These are phyloP conservation scores for Serendipita sp. DNA, from an alignment of 768 basidiomycete species.

Conservation along the genomic window DNA sequence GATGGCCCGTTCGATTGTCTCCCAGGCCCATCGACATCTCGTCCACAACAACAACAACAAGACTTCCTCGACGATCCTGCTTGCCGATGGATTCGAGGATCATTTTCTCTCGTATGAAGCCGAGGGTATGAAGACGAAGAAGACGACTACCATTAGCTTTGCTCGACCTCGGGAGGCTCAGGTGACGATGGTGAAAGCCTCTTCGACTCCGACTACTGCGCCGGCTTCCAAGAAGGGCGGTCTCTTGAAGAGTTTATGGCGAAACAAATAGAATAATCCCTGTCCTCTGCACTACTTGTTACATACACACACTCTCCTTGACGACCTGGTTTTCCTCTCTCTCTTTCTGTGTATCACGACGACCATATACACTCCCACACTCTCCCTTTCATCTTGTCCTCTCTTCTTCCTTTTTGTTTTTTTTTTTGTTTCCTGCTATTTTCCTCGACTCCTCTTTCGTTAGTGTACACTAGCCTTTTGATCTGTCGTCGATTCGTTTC, in stretches of 20 bases:
- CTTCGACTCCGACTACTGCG: background rate
- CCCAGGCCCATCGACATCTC: background rate
- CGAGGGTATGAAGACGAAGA: background rate
- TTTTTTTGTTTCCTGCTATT: no score
- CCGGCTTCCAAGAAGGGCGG: background rate
- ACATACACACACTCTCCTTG: no score
- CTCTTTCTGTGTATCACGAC: no score
- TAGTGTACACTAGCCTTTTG: no score
- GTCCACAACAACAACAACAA: no score
- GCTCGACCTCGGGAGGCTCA: background rate
- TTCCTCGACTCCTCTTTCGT: no score
- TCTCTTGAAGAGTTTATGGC: background rate
- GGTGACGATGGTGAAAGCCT: background rate
- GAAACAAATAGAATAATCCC: no score
- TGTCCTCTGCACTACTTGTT: no score
- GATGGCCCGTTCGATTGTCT: background rate
- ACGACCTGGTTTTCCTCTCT: no score
- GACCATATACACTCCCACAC: background rate
- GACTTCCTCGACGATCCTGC: background rate
- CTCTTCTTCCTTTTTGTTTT: no score
- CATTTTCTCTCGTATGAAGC: conserved; percentile 1
- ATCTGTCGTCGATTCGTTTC: no score
- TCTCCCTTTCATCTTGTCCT: no score
- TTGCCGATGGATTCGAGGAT: conserved; percentile 1
- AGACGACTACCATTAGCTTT: background rate